Conservation (phyloP, 192 early-diverging fungal species). For the Backusella tarrabulga region DNA sequence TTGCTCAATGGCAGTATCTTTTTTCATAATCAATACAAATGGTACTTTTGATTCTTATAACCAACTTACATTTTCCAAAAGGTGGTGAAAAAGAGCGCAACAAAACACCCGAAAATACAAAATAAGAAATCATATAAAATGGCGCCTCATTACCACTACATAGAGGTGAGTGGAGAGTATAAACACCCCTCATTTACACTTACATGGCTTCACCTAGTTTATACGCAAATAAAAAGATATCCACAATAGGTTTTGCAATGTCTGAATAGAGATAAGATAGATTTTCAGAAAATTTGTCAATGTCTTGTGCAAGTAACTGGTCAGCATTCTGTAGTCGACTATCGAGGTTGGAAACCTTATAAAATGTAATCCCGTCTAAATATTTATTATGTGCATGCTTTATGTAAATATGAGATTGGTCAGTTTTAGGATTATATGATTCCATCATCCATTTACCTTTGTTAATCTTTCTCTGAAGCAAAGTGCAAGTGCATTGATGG, state of each 20-base stretch:
- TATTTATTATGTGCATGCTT: slow-evolving; percentile 68
- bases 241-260: slow-evolving; percentile 74
- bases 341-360: slow-evolving; percentile 81
- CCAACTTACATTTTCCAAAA: slow-evolving; percentile 66
- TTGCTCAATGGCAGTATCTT: slow-evolving; percentile 74
- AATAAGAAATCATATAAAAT: slow-evolving; percentile 58
- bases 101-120: slow-evolving; percentile 57
- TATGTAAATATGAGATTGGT: slow-evolving; percentile 38
- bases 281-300: slow-evolving; percentile 70
- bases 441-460: neutral
- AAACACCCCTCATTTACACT: neutral
- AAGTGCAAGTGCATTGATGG: slow-evolving; percentile 53
- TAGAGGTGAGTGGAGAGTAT: neutral
- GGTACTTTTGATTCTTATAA: neutral
- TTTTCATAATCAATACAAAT: neutral
- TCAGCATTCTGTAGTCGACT: slow-evolving; percentile 74
- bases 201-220: slow-evolving; percentile 68
- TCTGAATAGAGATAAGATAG: slow-evolving; percentile 72
- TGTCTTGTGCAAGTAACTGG: slow-evolving; percentile 68
- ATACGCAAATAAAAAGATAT: slow-evolving; percentile 76
- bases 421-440: neutral
- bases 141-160: slow-evolving; percentile 51
- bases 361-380: slow-evolving; percentile 73
- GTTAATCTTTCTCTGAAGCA: slow-evolving; percentile 58
- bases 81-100: slow-evolving; percentile 75